Base-by-base conservation (phyloP, 2,329 filamentous ascomycete genomes). In the Pseudopithomyces chartarum region DNA sequence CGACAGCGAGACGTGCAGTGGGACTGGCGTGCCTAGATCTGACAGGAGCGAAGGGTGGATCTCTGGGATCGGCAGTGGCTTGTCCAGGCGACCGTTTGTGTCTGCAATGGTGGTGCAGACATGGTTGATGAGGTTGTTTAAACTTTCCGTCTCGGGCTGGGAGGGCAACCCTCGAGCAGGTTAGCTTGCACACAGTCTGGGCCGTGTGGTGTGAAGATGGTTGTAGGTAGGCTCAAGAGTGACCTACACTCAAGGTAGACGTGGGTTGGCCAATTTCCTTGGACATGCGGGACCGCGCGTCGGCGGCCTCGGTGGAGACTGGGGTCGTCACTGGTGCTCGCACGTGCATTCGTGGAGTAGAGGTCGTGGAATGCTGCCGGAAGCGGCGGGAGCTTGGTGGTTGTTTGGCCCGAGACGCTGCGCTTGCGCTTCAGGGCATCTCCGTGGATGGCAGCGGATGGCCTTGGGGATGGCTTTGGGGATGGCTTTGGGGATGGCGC, bases 191-290 rank as follows among this genome's bases (percentile, higher is more conserved):
- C 62, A 68, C 64, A 42, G 66, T 58, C 38, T 13, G 34, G 17
- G 15, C 38, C 43, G 36, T 38, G n/a, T 42, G 45, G 43, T 29
- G 26, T 29, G 5, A 29, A 29, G 26, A 29, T 29, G 20, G 46
- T 22, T 20, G 12, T 43, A 39, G 26, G 23, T 32, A 33, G 33
- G 23, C 36, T 33, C 44, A 47, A 39, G 38, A 36, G 45, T 50
- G 49, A 80, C 87, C 78, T 82, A 96, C 95, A 99, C 79, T 98
- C 94, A 55, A 97, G 81, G 74, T 96, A 98, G 44, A 98, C 73
- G 76, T 98, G 94, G 33, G 88, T 92, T 1, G 94, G 92, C 95
- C 95, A 99, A 74, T 92, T 91, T 58, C 95, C 95, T 57, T 87
- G 85, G 23, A 94, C 81, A 76, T 99, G 95, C 22, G 94, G 93